Conservation (phyloP, 192 early-diverging fungal genomes). For the Ambispora gerdemannii region DNA sequence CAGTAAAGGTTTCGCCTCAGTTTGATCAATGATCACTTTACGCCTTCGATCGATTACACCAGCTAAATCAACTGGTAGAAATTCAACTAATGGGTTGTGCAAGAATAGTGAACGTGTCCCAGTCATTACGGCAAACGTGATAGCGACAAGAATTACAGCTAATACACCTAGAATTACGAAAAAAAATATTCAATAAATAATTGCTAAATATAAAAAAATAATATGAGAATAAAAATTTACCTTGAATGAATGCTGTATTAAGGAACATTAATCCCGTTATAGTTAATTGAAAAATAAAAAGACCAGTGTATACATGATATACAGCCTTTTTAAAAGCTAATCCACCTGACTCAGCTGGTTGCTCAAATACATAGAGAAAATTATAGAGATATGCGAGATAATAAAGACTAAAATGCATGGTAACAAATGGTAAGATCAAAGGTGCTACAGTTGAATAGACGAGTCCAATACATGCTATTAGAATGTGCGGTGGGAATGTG, state of each 20-base stretch:
- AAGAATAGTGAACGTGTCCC: neutral
- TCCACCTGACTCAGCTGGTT: conserved; percentile 56
- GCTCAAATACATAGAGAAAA: conserved; percentile 74
- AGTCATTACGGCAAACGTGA: neutral
- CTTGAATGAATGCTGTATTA: conserved; percentile 45
- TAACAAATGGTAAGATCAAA: conserved; percentile 70
- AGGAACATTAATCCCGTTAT: conserved; percentile 72
- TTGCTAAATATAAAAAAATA: neutral
- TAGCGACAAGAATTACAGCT: neutral
- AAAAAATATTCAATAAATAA: neutral
- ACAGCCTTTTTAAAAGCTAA: conserved; percentile 60
- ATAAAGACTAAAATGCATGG: conserved; percentile 68
- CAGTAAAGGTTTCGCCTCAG: neutral
- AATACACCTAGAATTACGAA: conserved; percentile 23
- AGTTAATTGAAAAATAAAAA: conserved; percentile 71
- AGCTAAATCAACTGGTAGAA: conserved; percentile 20
- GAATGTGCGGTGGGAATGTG: conserved; percentile 62
- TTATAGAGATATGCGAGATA: conserved; percentile 79
- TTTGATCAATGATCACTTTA: neutral
- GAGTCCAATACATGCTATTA: conserved; percentile 71
- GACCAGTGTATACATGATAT: conserved; percentile 60
- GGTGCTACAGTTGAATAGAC: conserved; percentile 80
- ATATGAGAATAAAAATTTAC: conserved; percentile 22
- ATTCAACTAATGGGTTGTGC: conserved; percentile 21
- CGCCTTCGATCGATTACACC: conserved; percentile 12